Evolutionary conservation across 1,139 yeast genomes (phyloP), one percentile per base, ranked within the genome.

Genomic region (Protomyces arabidopsidicola): DNA sequence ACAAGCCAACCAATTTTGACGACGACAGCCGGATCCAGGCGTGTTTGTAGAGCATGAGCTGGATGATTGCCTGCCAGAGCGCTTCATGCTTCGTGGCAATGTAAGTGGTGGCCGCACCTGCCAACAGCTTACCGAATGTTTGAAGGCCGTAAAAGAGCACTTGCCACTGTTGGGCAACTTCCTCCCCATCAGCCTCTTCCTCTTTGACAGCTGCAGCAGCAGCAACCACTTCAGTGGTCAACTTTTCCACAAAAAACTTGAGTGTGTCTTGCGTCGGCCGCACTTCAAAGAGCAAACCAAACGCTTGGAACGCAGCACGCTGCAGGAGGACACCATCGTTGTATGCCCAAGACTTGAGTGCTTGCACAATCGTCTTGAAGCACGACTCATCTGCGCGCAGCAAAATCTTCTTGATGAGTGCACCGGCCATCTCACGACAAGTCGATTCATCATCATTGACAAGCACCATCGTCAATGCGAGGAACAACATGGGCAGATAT

Each of bases 21-120:
- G 95, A 77, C 3, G 83, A 78, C 64, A 88, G 78, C 71, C 98
- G 83, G 12, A 91, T 87, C 98, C 98, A 91, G 0, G 95, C 81
- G 73, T 91, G 98, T 1, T 97, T 97, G 73, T 83, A 93, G 61
- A 91, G 77, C 67, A 90, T 77, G 31, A 84, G 76, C 12, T 80
- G 81, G 35, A 84, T 78, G 4, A 87, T 76, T 24, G 35, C 48
- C 10, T 35, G 24, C 68, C 67, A 65, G 38, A 66, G 45, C 1
- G 54, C 56, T 45, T 74, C 77, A 66, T 70, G 69, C 18, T 69
- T 70, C 8, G 60, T 50, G 2, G 69, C 55, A 65, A 80, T 79
- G 54, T 82, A 76, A 34, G 79, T 73, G 0, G 79, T 75, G 10
- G 70, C 70, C 52, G 71, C 69, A n/a, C 65, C 64, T 34, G 67